Evolutionary conservation across 345 rosid species (phyloP).

Genomic region (Erodium maritimum): DNA sequence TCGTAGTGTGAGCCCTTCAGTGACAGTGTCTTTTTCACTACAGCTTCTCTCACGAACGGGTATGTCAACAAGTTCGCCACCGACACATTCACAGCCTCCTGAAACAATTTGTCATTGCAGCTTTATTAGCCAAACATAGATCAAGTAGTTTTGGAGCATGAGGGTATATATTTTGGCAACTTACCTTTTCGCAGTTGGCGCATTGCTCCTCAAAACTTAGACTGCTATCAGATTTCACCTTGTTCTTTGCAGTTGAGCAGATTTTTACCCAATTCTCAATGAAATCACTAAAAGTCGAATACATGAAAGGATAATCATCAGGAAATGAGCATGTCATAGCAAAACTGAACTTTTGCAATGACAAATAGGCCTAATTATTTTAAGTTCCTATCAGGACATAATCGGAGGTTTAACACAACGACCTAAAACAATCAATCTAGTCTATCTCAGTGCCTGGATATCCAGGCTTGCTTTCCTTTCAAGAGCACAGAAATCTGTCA

Average conservation of each 20-base stretch:
- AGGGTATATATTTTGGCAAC: not conserved
- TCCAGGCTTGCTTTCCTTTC: too few relatives aligned
- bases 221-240: conserved; percentile 40
- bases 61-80: conserved; percentile 23
- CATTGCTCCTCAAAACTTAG: conserved; percentile 60
- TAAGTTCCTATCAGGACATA: too few relatives aligned
- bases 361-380: too few relatives aligned
- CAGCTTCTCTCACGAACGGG: conserved; percentile 24
- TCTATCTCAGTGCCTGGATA: too few relatives aligned
- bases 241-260: conserved; percentile 60
- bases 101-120: too few relatives aligned
- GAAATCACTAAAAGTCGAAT: conserved; percentile 48
- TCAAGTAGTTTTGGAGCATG: too few relatives aligned
- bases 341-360: too few relatives aligned
- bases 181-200: conserved; percentile 71
- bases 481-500: not conserved
- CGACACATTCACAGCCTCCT: conserved; percentile 24
- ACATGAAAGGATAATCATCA: not conserved
- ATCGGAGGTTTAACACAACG: not conserved
- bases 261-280: conserved; percentile 84
- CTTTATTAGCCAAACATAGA: too few relatives aligned
- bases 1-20: conserved; percentile 1
- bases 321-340: not conserved
- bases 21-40: conserved; percentile 6
- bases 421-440: not conserved